Conservation (phyloP, 2,329 filamentous ascomycete species). For the Paecilomyces dactylethromorphus region DNA sequence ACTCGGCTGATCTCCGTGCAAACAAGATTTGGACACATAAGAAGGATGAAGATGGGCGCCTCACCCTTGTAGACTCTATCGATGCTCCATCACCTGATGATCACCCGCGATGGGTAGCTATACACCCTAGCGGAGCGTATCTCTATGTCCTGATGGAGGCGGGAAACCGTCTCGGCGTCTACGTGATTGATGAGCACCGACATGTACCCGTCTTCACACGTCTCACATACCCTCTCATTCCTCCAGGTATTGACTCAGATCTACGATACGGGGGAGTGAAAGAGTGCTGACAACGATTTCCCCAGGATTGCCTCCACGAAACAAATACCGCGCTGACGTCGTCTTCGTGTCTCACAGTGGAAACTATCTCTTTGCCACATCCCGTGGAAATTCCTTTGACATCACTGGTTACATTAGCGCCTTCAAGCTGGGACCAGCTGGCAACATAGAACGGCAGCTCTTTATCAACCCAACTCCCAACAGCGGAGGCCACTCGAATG, state of each 20-base stretch:
- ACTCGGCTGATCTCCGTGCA: constrained; percentile 43
- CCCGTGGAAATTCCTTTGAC: constrained; percentile 68
- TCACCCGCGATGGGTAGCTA: constrained; percentile 82
- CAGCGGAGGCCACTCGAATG: constrained; percentile 82
- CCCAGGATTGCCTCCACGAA: constrained; percentile 34
- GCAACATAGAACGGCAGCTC: constrained; percentile 70
- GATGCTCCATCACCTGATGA: constrained; percentile 65
- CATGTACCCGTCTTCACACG: constrained; percentile 73
- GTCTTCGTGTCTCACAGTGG: constrained; percentile 64
- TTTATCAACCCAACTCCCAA: constrained; percentile 79
- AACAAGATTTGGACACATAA: constrained; percentile 70
- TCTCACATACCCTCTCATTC: constrained; percentile 70
- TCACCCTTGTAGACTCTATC: constrained; percentile 65
- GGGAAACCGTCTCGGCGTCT: constrained; percentile 77
- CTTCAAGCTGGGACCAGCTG: constrained; percentile 63
- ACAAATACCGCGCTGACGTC: constrained; percentile 78
- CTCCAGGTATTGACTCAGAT: constrained; percentile 52
- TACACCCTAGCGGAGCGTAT: constrained; percentile 70
- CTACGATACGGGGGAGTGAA: not conserved
- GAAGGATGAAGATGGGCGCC: constrained; percentile 57
- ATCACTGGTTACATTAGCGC: constrained; percentile 78
- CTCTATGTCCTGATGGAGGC: constrained; percentile 85
- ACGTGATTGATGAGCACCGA: constrained; percentile 67
- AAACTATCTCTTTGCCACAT: constrained; percentile 74
- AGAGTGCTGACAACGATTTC: constrained; percentile 3